Evolutionary conservation across 192 early-diverging fungal species (phyloP), one percentile per base, ranked within the genome.

Genomic region (Funneliformis mosseae): DNA sequence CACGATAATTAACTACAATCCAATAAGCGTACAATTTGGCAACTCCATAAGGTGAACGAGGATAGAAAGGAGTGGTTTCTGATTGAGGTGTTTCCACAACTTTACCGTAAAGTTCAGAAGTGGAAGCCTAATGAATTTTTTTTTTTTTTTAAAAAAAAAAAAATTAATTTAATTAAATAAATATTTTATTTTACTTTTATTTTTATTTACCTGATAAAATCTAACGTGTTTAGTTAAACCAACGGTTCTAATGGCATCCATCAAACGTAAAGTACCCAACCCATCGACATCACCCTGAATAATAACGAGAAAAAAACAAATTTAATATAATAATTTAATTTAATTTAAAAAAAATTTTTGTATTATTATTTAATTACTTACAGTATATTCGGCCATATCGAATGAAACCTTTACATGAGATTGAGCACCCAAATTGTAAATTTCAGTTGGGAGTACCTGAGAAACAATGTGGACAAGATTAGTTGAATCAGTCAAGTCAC

Each of bases 41-140:
- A 18, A 94, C 92, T 83, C 91, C 93, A 85, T 94, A 94, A 27
- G 93, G 93, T 23, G 92, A 93, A 74, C 93, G 88, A 70, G 93
- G 93, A 83, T 94, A 94, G 83, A 94, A 94, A 14, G 93, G 93
- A 10, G 93, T 94, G n/a, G 88, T 94, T 82, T 94, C 93, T 80
- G 85, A 91, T 81, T 94, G 93, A 28, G 93, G 93, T 21, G 90
- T 92, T 80, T 94, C 93, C 11, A 86, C 88, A 8, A 92, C 93
- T 81, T 93, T 94, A 74, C 93, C 93, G 77, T 93, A 94, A 55
- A 94, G 86, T 78, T 94, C 93, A 70, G 90, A 92, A 38, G 93
- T 94, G 59, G 89, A 91, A 14, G 93, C 93, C 90, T 89, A 79
- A 78, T 78, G 4, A 7, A 78, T 28, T 28, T 28, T 61, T 1